A percentile compares a stretch with the other conserved stretches of the same genome.
These are phyloP conservation scores for Melampsora larici-populina DNA, from an alignment of 1,284 basidiomycete species.

Conservation along the genomic window DNA sequence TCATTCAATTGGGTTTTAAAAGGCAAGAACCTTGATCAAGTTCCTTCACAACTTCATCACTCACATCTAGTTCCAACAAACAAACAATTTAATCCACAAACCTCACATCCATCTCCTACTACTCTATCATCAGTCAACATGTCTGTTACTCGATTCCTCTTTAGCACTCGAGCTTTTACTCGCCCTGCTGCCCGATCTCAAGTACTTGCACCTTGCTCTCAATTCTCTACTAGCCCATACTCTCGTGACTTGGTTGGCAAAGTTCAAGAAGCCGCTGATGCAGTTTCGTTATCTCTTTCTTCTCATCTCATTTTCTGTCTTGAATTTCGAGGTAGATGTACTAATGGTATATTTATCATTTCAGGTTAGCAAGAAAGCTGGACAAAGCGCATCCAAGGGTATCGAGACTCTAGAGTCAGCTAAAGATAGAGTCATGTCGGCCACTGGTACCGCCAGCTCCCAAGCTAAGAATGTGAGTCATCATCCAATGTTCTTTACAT, in stretches of 20 bases:
- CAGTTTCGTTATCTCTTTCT: slow-evolving; percentile 8
- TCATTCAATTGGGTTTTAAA: too few species aligned
- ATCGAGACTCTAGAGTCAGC: slow-evolving; percentile 24
- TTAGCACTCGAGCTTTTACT: too few species aligned
- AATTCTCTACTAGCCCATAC: slow-evolving; percentile 17
- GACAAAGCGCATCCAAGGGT: slow-evolving; percentile 15
- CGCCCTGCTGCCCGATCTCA: too few species aligned
- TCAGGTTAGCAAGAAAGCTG: slow-evolving; percentile 24
- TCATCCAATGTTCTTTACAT: too few species aligned
- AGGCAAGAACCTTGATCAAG: too few species aligned
- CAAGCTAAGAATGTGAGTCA: slow-evolving; percentile 14
- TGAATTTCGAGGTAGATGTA: background rate
- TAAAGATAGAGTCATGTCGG: slow-evolving; percentile 13
- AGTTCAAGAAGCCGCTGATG: slow-evolving; percentile 23
- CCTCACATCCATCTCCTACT: too few species aligned
- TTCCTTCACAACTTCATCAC: too few species aligned
- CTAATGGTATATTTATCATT: background rate
- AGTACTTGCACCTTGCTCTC: background rate
- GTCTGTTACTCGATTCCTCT: too few species aligned
- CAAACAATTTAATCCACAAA: too few species aligned
- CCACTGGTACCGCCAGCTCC: slow-evolving; percentile 3
- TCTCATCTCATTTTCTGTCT: background rate
- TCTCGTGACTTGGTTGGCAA: slow-evolving; percentile 21
- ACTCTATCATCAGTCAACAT: too few species aligned
- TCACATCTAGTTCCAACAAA: too few species aligned